A percentile compares a stretch with the other conserved stretches of the same genome.
phyloP scores from a whole-genome alignment of 306 rosid species.

The Vigna nakashimae region DNA sequence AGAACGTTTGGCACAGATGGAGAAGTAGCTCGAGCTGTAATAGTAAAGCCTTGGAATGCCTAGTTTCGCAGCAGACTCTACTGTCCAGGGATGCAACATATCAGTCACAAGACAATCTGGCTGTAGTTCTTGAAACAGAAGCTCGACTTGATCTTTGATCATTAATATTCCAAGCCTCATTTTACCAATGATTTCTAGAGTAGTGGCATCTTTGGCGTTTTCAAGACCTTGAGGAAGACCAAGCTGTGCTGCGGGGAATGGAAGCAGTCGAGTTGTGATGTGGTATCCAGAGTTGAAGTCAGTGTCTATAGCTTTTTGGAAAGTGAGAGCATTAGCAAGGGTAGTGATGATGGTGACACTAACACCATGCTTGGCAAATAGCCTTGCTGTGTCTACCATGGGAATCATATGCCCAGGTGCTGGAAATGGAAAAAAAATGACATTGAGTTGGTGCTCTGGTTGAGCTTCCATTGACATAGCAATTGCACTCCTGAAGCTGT shows the following conservation, averaged over 20 bases:
- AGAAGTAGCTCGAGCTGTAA: conserved; percentile 45
- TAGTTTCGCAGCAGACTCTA: conserved; percentile 35
- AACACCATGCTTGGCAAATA: conserved; percentile 46
- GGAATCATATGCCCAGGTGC: conserved; percentile 48
- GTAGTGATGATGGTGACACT: conserved; percentile 43
- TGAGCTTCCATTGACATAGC: background rate
- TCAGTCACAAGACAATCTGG: conserved; percentile 40
- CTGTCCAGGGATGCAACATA: conserved; percentile 44
- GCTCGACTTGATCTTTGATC: conserved; percentile 35
- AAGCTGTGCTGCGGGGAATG: conserved; percentile 39
- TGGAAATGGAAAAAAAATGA: conserved; percentile 39
- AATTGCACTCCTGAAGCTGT: background rate
- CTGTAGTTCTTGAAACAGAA: conserved; percentile 28
- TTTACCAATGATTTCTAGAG: background rate
- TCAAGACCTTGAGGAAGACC: conserved; percentile 44
- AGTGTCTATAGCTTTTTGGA: conserved; percentile 40
- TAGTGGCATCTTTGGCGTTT: conserved; percentile 32
- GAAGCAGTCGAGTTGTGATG: conserved; percentile 34
- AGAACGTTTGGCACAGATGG: background rate
- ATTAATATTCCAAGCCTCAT: background rate
- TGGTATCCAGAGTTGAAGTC: conserved; percentile 34
- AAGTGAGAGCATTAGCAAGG: conserved; percentile 30
- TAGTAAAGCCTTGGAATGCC: conserved; percentile 42
- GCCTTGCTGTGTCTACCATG: conserved; percentile 42
- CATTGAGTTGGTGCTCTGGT: background rate